A percentile compares a stretch with the other conserved stretches of the same genome.
phyloP scores from a whole-genome alignment of 345 rosid species.

The Bretschneidera sinensis region DNA sequence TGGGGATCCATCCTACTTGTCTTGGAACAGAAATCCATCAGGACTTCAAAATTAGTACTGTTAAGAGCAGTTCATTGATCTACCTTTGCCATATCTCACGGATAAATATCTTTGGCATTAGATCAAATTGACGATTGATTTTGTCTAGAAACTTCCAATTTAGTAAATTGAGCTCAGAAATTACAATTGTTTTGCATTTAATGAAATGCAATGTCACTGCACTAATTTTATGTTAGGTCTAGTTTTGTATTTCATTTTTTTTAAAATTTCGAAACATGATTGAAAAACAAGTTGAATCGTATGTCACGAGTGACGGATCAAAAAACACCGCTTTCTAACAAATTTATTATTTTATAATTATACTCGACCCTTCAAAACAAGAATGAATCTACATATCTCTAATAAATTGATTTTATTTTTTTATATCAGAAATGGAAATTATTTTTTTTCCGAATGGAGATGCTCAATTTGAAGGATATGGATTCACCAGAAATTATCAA shows the following conservation, averaged over 20 bases:
- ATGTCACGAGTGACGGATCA: no score
- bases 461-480: no score
- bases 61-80: not conserved
- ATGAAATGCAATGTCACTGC: not conserved
- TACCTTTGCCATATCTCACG: not conserved
- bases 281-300: no score
- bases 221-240: not conserved
- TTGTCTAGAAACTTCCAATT: not conserved
- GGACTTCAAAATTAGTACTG: conserved; percentile 12
- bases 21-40: conserved; percentile 49
- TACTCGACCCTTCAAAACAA: no score
- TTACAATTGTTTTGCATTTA: not conserved
- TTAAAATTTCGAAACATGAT: not conserved
- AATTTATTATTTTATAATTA: no score
- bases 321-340: no score
- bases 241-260: not conserved
- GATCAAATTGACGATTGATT: not conserved
- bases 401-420: no score
- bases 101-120: not conserved
- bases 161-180: not conserved
- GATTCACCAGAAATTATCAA: no score
- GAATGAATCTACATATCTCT: no score
- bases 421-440: no score
- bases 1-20: conserved; percentile 55
- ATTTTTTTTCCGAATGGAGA: no score